These are phyloP conservation scores for Syncephalastrum sp. DNA, from an alignment of 371 early-diverging fungal species.

Conservation along the genomic window DNA sequence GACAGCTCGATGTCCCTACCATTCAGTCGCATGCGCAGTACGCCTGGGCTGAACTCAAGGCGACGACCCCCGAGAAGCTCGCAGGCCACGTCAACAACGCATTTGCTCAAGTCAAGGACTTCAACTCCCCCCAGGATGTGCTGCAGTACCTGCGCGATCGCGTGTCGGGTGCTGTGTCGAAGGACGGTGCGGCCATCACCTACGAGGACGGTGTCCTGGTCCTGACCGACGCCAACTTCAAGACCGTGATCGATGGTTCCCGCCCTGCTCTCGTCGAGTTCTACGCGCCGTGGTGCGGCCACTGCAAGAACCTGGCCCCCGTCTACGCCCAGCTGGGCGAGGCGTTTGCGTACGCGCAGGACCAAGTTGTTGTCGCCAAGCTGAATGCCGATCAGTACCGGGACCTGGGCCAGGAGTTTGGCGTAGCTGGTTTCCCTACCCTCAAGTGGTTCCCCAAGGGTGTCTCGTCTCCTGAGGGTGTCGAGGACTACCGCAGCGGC, in stretches of 20 bases:
- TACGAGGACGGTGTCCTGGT: constrained; percentile 50
- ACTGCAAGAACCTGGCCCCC: constrained; percentile 91
- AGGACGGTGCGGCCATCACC: constrained; percentile 5
- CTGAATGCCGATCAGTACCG: constrained; percentile 88
- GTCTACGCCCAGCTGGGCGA: constrained; percentile 80
- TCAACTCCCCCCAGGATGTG: constrained; percentile 48
- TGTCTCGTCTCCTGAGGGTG: constrained; percentile 48
- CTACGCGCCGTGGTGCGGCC: constrained; percentile 94
- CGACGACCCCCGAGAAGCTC: constrained; percentile 46
- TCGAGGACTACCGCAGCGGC: constrained; percentile 80
- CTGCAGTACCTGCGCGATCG: constrained; percentile 41
- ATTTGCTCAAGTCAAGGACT: constrained; percentile 57
- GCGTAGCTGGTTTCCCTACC: constrained; percentile 86
- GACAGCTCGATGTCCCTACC: constrained; percentile 42
- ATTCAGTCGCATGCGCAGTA: constrained; percentile 42
- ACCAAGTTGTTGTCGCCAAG: constrained; percentile 84
- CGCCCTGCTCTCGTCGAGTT: constrained; percentile 94
- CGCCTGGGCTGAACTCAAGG: constrained; percentile 30
- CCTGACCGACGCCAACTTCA: constrained; percentile 80
- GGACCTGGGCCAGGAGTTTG: constrained; percentile 71
- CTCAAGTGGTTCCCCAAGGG: constrained; percentile 93
- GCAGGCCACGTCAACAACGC: constrained; percentile 50
- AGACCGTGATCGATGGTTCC: constrained; percentile 73
- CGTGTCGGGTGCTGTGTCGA: constrained; percentile 22
- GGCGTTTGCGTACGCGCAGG: constrained; percentile 67